Evolutionary conservation across 2,329 filamentous ascomycete genomes (phyloP).

Genomic region (Verticillium zaregamsianum): DNA sequence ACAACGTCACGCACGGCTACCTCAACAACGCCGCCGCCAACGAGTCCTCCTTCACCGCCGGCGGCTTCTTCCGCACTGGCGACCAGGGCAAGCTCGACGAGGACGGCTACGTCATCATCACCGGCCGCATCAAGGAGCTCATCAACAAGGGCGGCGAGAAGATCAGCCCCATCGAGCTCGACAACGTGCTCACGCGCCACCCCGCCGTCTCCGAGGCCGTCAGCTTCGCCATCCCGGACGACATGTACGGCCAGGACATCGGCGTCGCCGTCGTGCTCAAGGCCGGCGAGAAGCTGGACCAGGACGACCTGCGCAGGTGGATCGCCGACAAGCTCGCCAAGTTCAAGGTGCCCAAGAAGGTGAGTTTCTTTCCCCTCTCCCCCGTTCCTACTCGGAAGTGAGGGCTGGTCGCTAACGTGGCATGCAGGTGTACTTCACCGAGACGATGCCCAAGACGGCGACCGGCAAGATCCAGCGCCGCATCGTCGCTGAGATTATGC

Average conservation of each 20-base stretch:
- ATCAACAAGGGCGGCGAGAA: slow-evolving; percentile 91
- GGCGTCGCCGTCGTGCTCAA: slow-evolving; percentile 74
- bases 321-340: slow-evolving; percentile 68
- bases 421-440: slow-evolving; percentile 69
- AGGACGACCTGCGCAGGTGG: slow-evolving; percentile 63
- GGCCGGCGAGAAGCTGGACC: slow-evolving; percentile 50
- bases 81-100: slow-evolving; percentile 79
- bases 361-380: slow-evolving; percentile 28
- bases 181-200: slow-evolving; percentile 75
- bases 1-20: slow-evolving; percentile 82
- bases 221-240: slow-evolving; percentile 77
- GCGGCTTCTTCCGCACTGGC: slow-evolving; percentile 83
- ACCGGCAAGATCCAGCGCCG: slow-evolving; percentile 84
- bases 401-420: slow-evolving; percentile 6
- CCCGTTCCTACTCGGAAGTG: background rate
- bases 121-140: slow-evolving; percentile 87
- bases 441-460: slow-evolving; percentile 86
- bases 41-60: slow-evolving; percentile 64
- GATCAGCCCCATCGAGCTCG: slow-evolving; percentile 82
- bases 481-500: slow-evolving; percentile 82
- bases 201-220: slow-evolving; percentile 73
- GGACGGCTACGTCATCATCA: slow-evolving; percentile 81
- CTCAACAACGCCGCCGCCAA: slow-evolving; percentile 80
- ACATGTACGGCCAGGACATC: slow-evolving; percentile 79
- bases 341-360: slow-evolving; percentile 83